Base-by-base conservation (phyloP, 2,329 filamentous ascomycete genomes). In the Setomelanomma holmii region DNA sequence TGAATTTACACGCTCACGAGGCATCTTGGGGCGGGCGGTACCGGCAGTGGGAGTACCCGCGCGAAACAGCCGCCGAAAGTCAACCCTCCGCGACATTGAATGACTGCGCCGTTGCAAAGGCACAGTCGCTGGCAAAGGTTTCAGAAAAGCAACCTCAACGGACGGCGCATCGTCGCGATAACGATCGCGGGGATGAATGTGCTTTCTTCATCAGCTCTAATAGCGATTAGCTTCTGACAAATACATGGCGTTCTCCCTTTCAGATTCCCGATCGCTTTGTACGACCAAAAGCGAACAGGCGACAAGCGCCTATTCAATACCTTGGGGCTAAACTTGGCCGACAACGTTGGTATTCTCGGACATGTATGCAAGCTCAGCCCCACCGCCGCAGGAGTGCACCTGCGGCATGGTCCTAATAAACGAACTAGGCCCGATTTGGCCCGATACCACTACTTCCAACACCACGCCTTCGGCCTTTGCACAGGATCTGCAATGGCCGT, bases 241-340 rank as follows among this genome's bases (percentile, higher is more conserved):
- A 53, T 43, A 41, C 45, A 36, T 43, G 30, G 30, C 41, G 38
- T 51, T 48, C 14, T 44, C 48, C 34, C 42, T 22, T 40, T 27
- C 38, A 40, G 20, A 14, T 43, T 23, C 36, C 34, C 35, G 19
- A 53, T 48, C 33, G 33, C 35, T 22, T 34, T 22, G 35, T 21
- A 27, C 19, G 34, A 42, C 21, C 39, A 33, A 20, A 50, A 49
- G 11, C 39, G 42, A 53, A 55, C 45, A 38, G 56, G 42, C 34
- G 52, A 53, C 53, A 36, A 36, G 47, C 46, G 49, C 53, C 47
- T 48, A 38, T 43, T 49, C 36, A 47, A 33, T 21, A 38, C 20
- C 27, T 43, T n/a, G 43, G 53, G 44, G 53, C 68, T 72, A 72
- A 67, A 67, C 60, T 70, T 71, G 68, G 68, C 55, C 64, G 53